Evolutionary conservation across 2,329 filamentous ascomycete species (phyloP).

Genomic region (Pestalotiopsis sp.): DNA sequence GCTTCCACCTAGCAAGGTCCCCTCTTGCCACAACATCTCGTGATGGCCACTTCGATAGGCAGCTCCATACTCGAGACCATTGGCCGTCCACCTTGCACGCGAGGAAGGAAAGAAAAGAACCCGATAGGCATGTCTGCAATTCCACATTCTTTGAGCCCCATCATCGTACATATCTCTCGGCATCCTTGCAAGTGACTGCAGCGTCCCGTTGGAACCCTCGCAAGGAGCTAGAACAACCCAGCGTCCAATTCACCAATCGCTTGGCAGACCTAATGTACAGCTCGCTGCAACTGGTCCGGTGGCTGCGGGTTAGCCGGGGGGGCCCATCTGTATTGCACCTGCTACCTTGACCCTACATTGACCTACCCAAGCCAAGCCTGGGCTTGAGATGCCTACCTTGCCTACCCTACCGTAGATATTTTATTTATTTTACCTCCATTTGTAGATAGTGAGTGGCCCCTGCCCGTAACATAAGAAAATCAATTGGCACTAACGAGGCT

Average conservation of each 20-base stretch:
- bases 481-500: conserved; percentile 12
- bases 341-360: neutral
- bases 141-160: neutral
- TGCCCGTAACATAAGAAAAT: neutral
- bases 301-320: conserved; percentile 8
- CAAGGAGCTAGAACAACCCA: conserved; percentile 1
- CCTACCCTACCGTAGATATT: too few relatives aligned
- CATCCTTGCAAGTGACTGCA: neutral
- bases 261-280: neutral
- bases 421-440: too few relatives aligned
- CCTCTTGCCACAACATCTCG: neutral
- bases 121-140: neutral
- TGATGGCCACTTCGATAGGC: neutral
- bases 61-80: neutral
- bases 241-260: conserved; percentile 1
- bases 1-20: neutral
- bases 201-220: conserved; percentile 1
- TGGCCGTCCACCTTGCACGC: neutral
- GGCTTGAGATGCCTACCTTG: too few relatives aligned
- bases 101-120: neutral
- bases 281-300: conserved; percentile 7
- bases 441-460: neutral
- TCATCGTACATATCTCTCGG: neutral
- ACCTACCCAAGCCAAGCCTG: neutral
- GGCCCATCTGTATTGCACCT: neutral